Evolutionary conservation across 805 yeast genomes (phyloP), one percentile per base, ranked within the genome.

Genomic region (Saturnispora kantuleensis): DNA sequence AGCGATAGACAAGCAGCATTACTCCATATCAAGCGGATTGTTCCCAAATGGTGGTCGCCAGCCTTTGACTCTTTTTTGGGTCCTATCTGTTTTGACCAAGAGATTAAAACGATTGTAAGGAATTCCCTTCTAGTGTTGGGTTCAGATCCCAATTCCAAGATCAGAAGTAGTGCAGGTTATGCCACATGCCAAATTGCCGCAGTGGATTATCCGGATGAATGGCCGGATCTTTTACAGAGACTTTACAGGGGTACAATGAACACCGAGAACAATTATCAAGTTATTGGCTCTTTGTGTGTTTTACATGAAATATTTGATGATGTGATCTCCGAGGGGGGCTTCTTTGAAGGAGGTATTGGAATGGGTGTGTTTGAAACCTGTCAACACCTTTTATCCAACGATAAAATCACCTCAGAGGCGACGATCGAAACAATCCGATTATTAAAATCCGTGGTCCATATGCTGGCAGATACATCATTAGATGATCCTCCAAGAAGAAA

Each of bases 131-230:
- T 89, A 35, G 50, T 57, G 3, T 58, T 85, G 29, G 66, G 76
- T 15, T 68, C 67, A 6, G 60, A 69, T 3, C 63, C 68, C 1
- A 73, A 74, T 49, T 67, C 82, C 9, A 84, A 81, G 53, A 66
- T 89, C 12, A 69, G 86, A 47, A 73, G 71, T 29, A 73, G 84
- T 41, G 75, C 84, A 2, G 78, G 89, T 1, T 81, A 85, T 51
- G 81, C 84, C 12, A 74, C 88, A 13, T 84, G 84, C 5, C 94
- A 84, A 55, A 84, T 90, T 12, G 87, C 95, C 0, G 82, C 84
- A 3, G 84, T 80, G 1, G 98, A 90, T 56, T 90, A 76, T 56
- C 98, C 98, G 0, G 97, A 93, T 57, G 95, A 87, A 58, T 90
- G 97, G 97, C 95, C 97, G 0, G 72, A 69, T 17, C 65, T 89